These are phyloP conservation scores for Striga asiatica DNA, from an alignment of 257 asterid genomes.

Conservation along the genomic window DNA sequence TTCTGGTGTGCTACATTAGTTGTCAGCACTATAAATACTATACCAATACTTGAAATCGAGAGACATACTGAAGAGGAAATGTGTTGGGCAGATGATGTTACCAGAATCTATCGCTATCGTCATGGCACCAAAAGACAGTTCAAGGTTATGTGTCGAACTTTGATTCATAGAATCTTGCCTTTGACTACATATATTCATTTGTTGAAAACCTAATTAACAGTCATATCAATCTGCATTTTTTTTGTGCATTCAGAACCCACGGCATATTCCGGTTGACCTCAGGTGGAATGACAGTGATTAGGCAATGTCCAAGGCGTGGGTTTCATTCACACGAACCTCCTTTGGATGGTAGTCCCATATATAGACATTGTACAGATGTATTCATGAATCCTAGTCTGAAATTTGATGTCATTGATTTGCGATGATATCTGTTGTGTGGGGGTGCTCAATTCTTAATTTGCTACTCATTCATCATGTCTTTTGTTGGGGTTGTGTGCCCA, in stretches of 20 bases:
- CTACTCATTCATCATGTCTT: neutral
- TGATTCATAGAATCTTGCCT: neutral
- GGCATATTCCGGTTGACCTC: constrained; percentile 87
- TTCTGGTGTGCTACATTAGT: too few relatives aligned
- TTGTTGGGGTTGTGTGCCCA: neutral
- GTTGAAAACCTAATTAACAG: neutral
- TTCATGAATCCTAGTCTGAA: constrained; percentile 68
- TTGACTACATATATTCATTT: too few relatives aligned
- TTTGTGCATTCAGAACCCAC: constrained; percentile 42
- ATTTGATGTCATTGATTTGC: constrained; percentile 81
- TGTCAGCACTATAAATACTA: too few relatives aligned
- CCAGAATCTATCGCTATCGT: constrained; percentile 95
- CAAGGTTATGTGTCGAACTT: constrained; percentile 33
- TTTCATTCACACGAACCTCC: constrained; percentile 93
- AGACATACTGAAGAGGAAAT: too few relatives aligned
- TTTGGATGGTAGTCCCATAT: constrained; percentile 79
- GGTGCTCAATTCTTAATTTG: neutral
- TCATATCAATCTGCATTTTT: neutral
- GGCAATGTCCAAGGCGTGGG: constrained; percentile 91
- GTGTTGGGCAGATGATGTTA: constrained; percentile 64
- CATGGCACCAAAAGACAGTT: constrained; percentile 88
- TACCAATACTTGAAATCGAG: too few relatives aligned
- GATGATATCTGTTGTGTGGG: constrained; percentile 18
- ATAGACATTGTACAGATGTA: constrained; percentile 87
- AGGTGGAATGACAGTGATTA: constrained; percentile 86